Percentiles rank a stretch among this genome's conserved stretches.
These are phyloP conservation scores for Cryptosporidium tyzzeri DNA, from an alignment of 169 alveolate genomes.

Conservation along the genomic window DNA sequence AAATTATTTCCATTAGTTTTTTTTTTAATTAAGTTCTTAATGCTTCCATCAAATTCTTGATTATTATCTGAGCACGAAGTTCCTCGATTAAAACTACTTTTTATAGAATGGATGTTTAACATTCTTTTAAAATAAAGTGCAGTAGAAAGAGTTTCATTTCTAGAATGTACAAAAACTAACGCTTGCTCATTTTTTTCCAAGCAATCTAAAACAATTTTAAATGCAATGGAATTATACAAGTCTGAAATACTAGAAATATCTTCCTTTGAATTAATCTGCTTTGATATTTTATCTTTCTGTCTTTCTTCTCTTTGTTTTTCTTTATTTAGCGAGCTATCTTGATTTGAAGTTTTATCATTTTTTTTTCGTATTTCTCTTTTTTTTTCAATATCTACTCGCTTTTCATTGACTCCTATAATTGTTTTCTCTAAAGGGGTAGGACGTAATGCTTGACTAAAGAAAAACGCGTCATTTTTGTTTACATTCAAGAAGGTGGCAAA, in stretches of 20 bases:
- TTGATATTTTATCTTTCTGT: not conserved
- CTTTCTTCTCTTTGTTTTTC: not conserved
- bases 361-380: not conserved
- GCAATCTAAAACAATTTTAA: slow-evolving; percentile 80
- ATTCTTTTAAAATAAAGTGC: slow-evolving; percentile 91
- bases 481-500: slow-evolving; percentile 98
- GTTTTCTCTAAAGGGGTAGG: slow-evolving; percentile 98
- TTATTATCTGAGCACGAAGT: slow-evolving; percentile 90
- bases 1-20: not conserved
- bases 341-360: not conserved
- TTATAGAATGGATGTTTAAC: not conserved
- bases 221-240: slow-evolving; percentile 63
- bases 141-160: slow-evolving; percentile 98
- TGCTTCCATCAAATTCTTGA: slow-evolving; percentile 82
- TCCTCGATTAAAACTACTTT: slow-evolving; percentile 85
- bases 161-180: slow-evolving; percentile 98
- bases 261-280: slow-evolving; percentile 91
- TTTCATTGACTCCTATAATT: slow-evolving; percentile 98
- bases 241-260: slow-evolving; percentile 95
- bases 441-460: slow-evolving; percentile 95
- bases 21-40: slow-evolving; percentile 78
- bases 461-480: slow-evolving; percentile 92
- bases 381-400: slow-evolving; percentile 87
- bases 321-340: not conserved
- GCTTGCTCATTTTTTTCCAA: slow-evolving; percentile 90